phyloP scores from a whole-genome alignment of 495 filamentous ascomycete genomes.

The Aspergillus haitiensis region DNA sequence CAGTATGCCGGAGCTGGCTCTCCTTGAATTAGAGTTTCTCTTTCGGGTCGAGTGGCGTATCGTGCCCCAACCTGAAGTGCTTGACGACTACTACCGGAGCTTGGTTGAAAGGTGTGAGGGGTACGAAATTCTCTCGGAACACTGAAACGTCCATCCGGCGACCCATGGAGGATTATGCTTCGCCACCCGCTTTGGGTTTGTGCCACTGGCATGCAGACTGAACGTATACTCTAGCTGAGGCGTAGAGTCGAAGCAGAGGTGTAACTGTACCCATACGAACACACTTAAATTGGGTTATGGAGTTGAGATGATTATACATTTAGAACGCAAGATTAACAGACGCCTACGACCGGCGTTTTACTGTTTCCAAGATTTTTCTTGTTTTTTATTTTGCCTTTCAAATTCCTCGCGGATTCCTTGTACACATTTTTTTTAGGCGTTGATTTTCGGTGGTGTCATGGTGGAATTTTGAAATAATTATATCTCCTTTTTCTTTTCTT shows the following conservation, averaged over 20 bases:
- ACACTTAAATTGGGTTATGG: constrained; percentile 18
- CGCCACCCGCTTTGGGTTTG: too few relatives aligned
- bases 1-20: constrained; percentile 78
- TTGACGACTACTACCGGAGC: constrained; percentile 89
- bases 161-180: background rate
- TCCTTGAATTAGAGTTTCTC: constrained; percentile 93
- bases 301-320: constrained; percentile 21
- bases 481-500: constrained; percentile 4
- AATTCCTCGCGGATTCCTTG: constrained; percentile 10
- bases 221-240: background rate
- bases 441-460: constrained; percentile 9
- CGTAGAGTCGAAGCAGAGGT: constrained; percentile 1
- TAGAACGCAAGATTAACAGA: constrained; percentile 11
- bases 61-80: constrained; percentile 87
- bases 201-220: background rate
- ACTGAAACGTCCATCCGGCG: background rate
- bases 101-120: constrained; percentile 71
- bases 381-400: constrained; percentile 4
- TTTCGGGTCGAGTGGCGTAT: constrained; percentile 93
- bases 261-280: constrained; percentile 20
- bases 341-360: constrained; percentile 1
- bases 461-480: constrained; percentile 17
- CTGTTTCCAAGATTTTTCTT: background rate
- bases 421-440: constrained; percentile 15
- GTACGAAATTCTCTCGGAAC: constrained; percentile 50